Evolutionary conservation across 1,284 basidiomycete species (phyloP).

Genomic region (Trametes pubescens): DNA sequence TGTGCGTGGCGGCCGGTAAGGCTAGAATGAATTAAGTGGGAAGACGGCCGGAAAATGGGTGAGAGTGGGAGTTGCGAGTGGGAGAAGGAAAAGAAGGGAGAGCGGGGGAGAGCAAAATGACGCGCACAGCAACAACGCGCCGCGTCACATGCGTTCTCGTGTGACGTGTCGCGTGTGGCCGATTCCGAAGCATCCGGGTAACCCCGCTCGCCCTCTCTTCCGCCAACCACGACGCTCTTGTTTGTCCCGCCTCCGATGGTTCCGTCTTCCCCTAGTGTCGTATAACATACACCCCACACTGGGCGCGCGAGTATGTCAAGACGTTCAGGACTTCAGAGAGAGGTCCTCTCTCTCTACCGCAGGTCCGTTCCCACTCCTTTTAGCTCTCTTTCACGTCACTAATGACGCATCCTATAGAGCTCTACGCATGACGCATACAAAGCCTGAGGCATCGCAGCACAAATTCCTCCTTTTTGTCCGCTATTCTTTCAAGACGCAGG

Average conservation of each 20-base stretch:
- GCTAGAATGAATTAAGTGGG: neutral
- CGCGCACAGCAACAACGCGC: slow-evolving; percentile 20
- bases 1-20: neutral
- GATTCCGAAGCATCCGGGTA: slow-evolving; percentile 4
- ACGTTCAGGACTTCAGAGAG: slow-evolving; percentile 72
- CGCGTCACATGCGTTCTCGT: slow-evolving; percentile 14
- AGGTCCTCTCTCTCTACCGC: slow-evolving; percentile 77
- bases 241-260: neutral
- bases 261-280: neutral
- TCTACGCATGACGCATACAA: slow-evolving; percentile 73
- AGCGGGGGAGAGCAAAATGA: neutral
- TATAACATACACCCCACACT: neutral
- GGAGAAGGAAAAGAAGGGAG: neutral
- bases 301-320: slow-evolving; percentile 29
- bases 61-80: neutral
- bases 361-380: slow-evolving; percentile 40
- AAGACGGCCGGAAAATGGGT: neutral
- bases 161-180: slow-evolving; percentile 12
- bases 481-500: slow-evolving; percentile 72
- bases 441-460: slow-evolving; percentile 62
- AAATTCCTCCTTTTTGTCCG: slow-evolving; percentile 75
- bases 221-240: neutral
- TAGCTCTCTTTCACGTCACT: neutral
- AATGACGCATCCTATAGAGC: slow-evolving; percentile 53
- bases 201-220: neutral